Conservation (phyloP, 2,329 filamentous ascomycete species). For the Hymenoscyphus scutula region DNA sequence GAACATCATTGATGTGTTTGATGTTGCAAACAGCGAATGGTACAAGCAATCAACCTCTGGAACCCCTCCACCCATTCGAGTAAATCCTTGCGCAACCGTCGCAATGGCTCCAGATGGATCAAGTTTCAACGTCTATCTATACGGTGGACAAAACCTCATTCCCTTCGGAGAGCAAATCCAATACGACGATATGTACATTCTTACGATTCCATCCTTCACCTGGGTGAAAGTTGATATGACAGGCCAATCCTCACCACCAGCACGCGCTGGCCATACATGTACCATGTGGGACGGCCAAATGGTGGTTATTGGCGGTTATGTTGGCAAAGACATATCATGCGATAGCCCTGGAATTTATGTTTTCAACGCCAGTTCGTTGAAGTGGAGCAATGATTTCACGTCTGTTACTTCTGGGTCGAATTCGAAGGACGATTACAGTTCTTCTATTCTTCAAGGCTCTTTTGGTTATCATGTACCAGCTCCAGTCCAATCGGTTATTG, state of each 20-base stretch:
- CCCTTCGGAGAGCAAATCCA: slow-evolving; percentile 56
- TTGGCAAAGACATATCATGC: slow-evolving; percentile 58
- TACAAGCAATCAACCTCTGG: slow-evolving; percentile 71
- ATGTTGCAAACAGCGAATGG: slow-evolving; percentile 69
- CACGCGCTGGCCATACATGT: slow-evolving; percentile 67
- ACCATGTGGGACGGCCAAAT: slow-evolving; percentile 69
- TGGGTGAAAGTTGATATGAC: slow-evolving; percentile 65
- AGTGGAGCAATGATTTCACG: slow-evolving; percentile 62
- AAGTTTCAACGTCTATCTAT: slow-evolving; percentile 76
- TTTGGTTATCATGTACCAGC: slow-evolving; percentile 64
- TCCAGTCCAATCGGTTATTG: slow-evolving; percentile 60
- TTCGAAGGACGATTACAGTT: slow-evolving; percentile 14
- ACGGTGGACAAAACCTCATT: slow-evolving; percentile 70
- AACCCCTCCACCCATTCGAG: slow-evolving; percentile 58
- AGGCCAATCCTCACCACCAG: slow-evolving; percentile 54
- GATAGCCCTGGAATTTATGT: slow-evolving; percentile 70
- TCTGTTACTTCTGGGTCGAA: slow-evolving; percentile 45
- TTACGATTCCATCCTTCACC: slow-evolving; percentile 69
- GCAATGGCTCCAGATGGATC: slow-evolving; percentile 69
- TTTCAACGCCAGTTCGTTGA: slow-evolving; percentile 65
- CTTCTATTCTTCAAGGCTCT: slow-evolving; percentile 53
- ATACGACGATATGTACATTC: slow-evolving; percentile 73
- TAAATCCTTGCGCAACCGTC: slow-evolving; percentile 70
- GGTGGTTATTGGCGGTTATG: slow-evolving; percentile 68
- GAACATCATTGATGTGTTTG: slow-evolving; percentile 73